Evolutionary conservation across 73 alveolate species (phyloP).

Genomic region (Tetrahymena malaccensis): DNA sequence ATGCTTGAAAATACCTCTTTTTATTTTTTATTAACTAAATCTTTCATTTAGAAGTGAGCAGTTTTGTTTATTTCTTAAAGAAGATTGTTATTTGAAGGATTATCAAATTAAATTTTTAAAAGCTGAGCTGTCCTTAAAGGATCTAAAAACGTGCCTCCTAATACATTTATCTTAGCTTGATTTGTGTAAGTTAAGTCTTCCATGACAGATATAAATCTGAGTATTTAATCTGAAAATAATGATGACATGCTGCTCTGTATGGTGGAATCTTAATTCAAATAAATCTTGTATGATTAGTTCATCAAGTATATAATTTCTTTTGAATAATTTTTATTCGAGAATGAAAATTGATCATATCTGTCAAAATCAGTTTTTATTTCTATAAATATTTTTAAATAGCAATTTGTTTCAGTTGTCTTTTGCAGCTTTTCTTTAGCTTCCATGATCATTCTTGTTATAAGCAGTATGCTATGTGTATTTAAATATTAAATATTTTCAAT

Average conservation of each 20-base stretch:
- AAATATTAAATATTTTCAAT: not conserved
- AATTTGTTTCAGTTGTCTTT: not conserved
- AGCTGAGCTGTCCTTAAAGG: not conserved
- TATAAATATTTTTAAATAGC: not conserved
- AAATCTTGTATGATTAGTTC: not conserved
- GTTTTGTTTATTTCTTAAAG: not conserved
- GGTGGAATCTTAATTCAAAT: not conserved
- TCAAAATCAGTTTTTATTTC: not conserved
- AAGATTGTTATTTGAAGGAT: not conserved
- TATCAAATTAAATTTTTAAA: not conserved
- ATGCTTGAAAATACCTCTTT: not conserved
- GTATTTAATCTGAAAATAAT: not conserved
- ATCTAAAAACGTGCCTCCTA: not conserved
- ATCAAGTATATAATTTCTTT: not conserved
- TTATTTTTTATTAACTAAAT: not conserved
- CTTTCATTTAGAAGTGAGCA: not conserved
- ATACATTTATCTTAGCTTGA: not conserved
- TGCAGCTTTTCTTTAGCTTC: not conserved
- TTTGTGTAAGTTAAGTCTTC: not conserved
- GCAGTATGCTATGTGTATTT: not conserved
- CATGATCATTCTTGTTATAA: not conserved
- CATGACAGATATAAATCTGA: not conserved
- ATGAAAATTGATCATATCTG: not conserved
- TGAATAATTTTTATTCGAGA: not conserved
- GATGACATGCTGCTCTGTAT: not conserved